Base-by-base conservation (phyloP, 148 eudicot species). In the Silene uniflora region DNA sequence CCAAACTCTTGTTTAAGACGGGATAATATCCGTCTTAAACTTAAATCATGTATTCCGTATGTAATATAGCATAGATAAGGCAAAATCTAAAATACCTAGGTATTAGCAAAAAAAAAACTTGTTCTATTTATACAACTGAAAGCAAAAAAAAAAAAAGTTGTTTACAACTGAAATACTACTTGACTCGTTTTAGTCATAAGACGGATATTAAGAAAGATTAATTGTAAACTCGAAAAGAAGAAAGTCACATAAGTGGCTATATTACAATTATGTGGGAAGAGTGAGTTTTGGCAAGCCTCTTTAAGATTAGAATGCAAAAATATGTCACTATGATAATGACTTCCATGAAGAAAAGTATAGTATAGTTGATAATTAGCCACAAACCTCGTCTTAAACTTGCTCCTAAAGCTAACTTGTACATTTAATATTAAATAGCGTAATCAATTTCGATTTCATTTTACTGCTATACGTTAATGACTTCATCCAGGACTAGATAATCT, bases 371-470 rank as follows among this genome's bases (percentile, higher is more conserved):
- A 61, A 29, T 64, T 21, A 59, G 78, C 75, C 72, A 63, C 78
- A 32, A 70, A 70, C 46, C 21, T 71, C 19, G 44, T 39, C 60
- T 21, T 58, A 25, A 76, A 76, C 83, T 81, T 80, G 76, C 27
- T 27, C 69, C 19, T 71, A 62, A 80, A 80, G 83, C 76, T 71
- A 80, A 71, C 69, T 65, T 65, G 39, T 47, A 19, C 8, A 55
- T 49, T 49, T 6, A 52, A 66, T 46, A 49, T 49, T 17, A 67
- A 73, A 68, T 42, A 54, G 10, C 83, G 83, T 72, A 72, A 76
- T 76, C 80, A 72, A 72, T 66, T 76, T 81, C 74, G 56, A 76
- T 77, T 66, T 72, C 52, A 72, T 49, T 66, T 76, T 23, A 76
- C 42, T 67, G 47, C 59, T 66, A 29, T 65, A 66, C 44, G 73